Base-by-base conservation (phyloP, 2,329 filamentous ascomycete species). In the Fusarium torulosum region DNA sequence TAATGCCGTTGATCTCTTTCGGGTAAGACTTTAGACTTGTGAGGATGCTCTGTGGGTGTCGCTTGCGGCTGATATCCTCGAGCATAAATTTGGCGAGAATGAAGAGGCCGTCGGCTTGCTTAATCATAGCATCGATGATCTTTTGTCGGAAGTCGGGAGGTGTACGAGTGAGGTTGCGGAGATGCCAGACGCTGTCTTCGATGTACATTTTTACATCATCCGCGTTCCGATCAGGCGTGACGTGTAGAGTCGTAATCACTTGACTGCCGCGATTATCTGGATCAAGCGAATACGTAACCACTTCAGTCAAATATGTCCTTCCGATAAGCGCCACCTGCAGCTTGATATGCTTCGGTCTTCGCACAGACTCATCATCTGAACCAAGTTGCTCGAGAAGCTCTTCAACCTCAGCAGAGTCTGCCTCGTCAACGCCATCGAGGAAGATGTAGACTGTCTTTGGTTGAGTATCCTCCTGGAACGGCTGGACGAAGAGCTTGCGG, bases 21-120 rank as follows among this genome's bases (percentile, higher is more conserved):
- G 82, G 82, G 38, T 84, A 85, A 0, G 76, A 75, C 20, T 79
- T 75, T 0, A 87, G 70, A 41, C 80, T 80, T 20, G 82, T 77
- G 7, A 81, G 77, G 2, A 79, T 85, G 1, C 81, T 81, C 8
- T 79, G 76, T 0, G 82, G 80, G 42, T 83, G 82, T 4, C 78
- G 76, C 56, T 84, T 79, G 31, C 80, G 79, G 21, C 77, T 79
- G 4, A 85, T 74, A 47, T 86, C 84, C 7, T 80, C 80, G 4
- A 86, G 56, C 82, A 85, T 84, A 43, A 84, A 80, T 55, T 83
- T 81, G 45, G 82, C 83, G 44, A 83, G 77, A 20, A 84, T 82
- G 64, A 85, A 85, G 19, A 84, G 77, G 0, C 82, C 83, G 20
- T 82, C 79, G 1, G 82, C 82, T 20, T 80, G 79, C 7, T 76